phyloP scores from a whole-genome alignment of 768 basidiomycete genomes.

The Suillus paluster region DNA sequence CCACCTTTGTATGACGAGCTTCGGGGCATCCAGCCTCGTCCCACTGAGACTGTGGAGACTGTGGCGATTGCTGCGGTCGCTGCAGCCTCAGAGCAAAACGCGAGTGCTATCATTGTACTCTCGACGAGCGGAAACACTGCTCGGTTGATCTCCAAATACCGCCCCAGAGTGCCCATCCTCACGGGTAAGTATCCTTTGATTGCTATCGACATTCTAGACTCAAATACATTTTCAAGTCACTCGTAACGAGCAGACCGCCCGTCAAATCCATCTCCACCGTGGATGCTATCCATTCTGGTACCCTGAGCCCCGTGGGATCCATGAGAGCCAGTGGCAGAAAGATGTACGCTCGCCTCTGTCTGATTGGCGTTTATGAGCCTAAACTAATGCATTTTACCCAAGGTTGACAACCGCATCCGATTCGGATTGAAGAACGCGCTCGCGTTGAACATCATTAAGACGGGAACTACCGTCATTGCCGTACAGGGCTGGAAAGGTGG shows the following conservation, averaged over 20 bases:
- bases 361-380: constrained; percentile 1
- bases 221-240: constrained; percentile 62
- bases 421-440: constrained; percentile 88
- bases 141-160: constrained; percentile 94
- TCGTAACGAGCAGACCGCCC: constrained; percentile 92
- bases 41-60: constrained; percentile 94
- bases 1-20: constrained; percentile 93
- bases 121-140: constrained; percentile 98
- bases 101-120: constrained; percentile 92
- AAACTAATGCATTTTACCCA: constrained; percentile 17
- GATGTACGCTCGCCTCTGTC: constrained; percentile 63
- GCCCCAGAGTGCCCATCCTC: constrained; percentile 92
- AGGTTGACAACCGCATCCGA: constrained; percentile 90
- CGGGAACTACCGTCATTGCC: constrained; percentile 88
- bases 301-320: constrained; percentile 89
- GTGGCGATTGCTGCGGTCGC: constrained; percentile 96
- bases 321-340: constrained; percentile 92
- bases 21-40: constrained; percentile 75
- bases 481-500: constrained; percentile 99
- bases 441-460: constrained; percentile 81
- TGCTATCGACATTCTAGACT: constrained; percentile 5
- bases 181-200: constrained; percentile 61
- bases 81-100: constrained; percentile 93
- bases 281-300: constrained; percentile 98
- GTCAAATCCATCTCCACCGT: constrained; percentile 96